Conservation (phyloP, 2,329 filamentous ascomycete species). For the Neonectria ditissima region DNA sequence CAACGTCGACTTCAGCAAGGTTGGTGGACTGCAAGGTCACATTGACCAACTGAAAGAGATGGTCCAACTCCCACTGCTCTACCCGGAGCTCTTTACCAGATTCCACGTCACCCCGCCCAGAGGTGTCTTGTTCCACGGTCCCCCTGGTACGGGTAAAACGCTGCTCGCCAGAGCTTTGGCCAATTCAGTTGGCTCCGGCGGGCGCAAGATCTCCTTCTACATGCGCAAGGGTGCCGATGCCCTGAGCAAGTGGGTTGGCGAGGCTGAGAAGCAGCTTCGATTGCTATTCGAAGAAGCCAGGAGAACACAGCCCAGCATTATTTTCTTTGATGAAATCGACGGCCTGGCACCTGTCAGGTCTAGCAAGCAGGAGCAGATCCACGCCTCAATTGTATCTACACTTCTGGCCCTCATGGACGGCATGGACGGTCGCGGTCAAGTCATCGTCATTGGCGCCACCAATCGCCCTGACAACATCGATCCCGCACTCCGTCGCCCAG, state of each 20-base stretch:
- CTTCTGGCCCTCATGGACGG: slow-evolving; percentile 96
- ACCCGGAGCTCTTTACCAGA: slow-evolving; percentile 91
- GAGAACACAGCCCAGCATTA: slow-evolving; percentile 97
- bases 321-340: slow-evolving; percentile 99
- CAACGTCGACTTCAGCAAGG: slow-evolving; percentile 92
- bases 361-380: slow-evolving; percentile 98
- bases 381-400: slow-evolving; percentile 96
- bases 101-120: slow-evolving; percentile 95
- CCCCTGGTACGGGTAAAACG: slow-evolving; percentile 97
- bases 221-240: slow-evolving; percentile 99
- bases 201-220: slow-evolving; percentile 97
- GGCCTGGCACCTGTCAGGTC: slow-evolving; percentile 95
- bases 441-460: slow-evolving; percentile 98
- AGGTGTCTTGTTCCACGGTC: slow-evolving; percentile 95
- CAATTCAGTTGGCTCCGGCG: slow-evolving; percentile 88
- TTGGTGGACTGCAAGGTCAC: slow-evolving; percentile 91
- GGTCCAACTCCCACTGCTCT: slow-evolving; percentile 93
- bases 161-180: slow-evolving; percentile 93
- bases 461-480: slow-evolving; percentile 97
- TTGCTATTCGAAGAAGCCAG: slow-evolving; percentile 95
- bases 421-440: slow-evolving; percentile 97
- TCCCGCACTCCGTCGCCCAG: slow-evolving; percentile 91
- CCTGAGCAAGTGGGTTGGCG: slow-evolving; percentile 98
- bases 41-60: slow-evolving; percentile 99
- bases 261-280: slow-evolving; percentile 94